These are phyloP conservation scores for Chlamydomonas schloesseri DNA, from an alignment of 139 green algal genomes.

Conservation along the genomic window DNA sequence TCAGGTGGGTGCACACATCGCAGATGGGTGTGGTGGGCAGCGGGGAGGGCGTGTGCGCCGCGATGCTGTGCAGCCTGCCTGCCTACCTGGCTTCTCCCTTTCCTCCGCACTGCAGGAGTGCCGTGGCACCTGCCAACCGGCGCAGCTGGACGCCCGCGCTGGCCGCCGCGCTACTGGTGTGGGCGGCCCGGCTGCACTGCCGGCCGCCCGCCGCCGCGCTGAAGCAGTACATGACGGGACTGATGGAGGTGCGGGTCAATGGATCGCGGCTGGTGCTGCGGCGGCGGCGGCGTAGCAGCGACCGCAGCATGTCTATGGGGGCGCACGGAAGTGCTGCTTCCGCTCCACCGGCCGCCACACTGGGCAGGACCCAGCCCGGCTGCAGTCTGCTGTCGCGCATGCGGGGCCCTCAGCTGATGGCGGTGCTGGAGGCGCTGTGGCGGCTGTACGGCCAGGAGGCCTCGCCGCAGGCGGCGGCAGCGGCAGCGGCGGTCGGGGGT, in stretches of 20 bases:
- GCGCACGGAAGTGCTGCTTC: no score
- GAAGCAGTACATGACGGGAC: no score
- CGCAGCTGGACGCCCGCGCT: background rate
- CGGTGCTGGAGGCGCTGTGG: background rate
- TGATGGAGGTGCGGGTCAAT: background rate
- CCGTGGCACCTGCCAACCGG: no score
- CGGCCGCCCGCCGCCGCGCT: no score
- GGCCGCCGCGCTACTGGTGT: background rate
- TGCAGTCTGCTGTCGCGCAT: background rate
- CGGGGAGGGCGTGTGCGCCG: no score
- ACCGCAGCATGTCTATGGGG: background rate
- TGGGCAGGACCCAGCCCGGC: no score
- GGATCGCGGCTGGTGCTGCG: background rate
- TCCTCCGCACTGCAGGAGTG: no score
- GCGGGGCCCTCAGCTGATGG: background rate
- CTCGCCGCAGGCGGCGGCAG: background rate
- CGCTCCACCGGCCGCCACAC: no score
- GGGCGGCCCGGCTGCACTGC: background rate
- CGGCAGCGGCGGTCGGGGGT: background rate
- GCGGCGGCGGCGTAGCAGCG: background rate
- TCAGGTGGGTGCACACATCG: conserved; percentile 13
- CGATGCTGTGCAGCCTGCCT: no score
- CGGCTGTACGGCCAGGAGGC: background rate
- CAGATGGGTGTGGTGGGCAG: no score
- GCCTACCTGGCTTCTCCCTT: no score